Conservation (phyloP, 306 rosid species). For the Gastrolobium villosum region DNA sequence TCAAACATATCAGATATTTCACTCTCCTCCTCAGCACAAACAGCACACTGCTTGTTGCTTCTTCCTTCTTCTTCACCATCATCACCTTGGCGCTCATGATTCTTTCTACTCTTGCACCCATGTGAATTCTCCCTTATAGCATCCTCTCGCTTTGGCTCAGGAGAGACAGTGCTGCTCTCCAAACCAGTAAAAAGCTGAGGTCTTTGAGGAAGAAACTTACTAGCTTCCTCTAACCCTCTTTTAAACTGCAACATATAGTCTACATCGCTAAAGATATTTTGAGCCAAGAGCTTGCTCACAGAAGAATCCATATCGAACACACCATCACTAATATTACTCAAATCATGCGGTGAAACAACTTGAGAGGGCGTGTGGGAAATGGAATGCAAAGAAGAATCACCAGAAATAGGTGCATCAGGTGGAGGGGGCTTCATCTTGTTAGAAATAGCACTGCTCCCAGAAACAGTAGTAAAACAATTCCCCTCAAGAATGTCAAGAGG, state of each 20-base stretch:
- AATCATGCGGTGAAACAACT: conserved; percentile 38
- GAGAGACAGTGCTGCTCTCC: conserved; percentile 40
- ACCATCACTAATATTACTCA: conserved; percentile 50
- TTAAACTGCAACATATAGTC: conserved; percentile 73
- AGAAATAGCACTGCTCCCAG: conserved; percentile 37
- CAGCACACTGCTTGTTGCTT: conserved; percentile 63
- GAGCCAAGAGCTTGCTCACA: conserved; percentile 63
- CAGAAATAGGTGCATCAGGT: conserved; percentile 49
- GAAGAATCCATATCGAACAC: conserved; percentile 56
- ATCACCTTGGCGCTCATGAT: conserved; percentile 54
- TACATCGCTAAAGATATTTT: conserved; percentile 69
- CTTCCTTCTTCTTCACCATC: conserved; percentile 59
- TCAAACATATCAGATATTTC: conserved; percentile 66
- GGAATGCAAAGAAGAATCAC: conserved; percentile 39
- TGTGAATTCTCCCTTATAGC: conserved; percentile 52
- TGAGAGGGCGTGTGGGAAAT: conserved; percentile 46
- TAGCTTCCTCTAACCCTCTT: conserved; percentile 91
- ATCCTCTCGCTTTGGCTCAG: conserved; percentile 47
- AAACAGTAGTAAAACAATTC: conserved; percentile 21
- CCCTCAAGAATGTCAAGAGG: conserved; percentile 52
- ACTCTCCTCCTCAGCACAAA: conserved; percentile 60
- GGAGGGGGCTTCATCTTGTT: conserved; percentile 55
- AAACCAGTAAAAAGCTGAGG: conserved; percentile 59
- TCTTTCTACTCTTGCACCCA: conserved; percentile 60
- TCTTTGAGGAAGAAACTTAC: conserved; percentile 79